phyloP scores from a whole-genome alignment of 2,329 filamentous ascomycete species.

The Penicillium sp. region DNA sequence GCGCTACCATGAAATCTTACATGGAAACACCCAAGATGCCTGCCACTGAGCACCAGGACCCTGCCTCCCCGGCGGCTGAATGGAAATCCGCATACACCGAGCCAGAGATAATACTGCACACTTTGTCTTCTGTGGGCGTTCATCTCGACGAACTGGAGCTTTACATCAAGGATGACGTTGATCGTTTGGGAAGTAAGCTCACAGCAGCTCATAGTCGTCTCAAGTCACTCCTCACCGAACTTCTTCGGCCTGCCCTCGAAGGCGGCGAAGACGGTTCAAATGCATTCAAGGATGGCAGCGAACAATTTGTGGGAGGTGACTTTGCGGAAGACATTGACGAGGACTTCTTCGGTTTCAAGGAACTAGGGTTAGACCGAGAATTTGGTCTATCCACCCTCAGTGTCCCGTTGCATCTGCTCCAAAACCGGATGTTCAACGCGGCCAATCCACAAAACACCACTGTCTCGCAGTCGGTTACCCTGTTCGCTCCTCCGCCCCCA shows the following conservation, averaged over 20 bases:
- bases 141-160: conserved; percentile 78
- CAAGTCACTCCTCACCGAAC: conserved; percentile 88
- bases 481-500: conserved; percentile 63
- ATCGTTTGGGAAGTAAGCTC: conserved; percentile 77
- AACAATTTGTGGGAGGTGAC: conserved; percentile 94
- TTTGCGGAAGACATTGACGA: conserved; percentile 97
- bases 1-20: conserved; percentile 77
- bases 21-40: conserved; percentile 78
- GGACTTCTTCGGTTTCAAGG: conserved; percentile 98
- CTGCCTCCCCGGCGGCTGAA: conserved; percentile 34
- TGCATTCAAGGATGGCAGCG: conserved; percentile 93
- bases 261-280: conserved; percentile 79
- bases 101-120: conserved; percentile 86
- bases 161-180: conserved; percentile 93
- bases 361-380: conserved; percentile 87
- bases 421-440: conserved; percentile 83
- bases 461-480: conserved; percentile 54
- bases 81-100: conserved; percentile 72
- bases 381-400: conserved; percentile 84
- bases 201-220: conserved; percentile 88
- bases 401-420: conserved; percentile 90
- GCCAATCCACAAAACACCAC: conserved; percentile 74
- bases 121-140: conserved; percentile 78
- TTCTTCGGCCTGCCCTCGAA: conserved; percentile 87
- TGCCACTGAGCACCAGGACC: conserved; percentile 48